Evolutionary conservation across 148 eudicot species (phyloP), one percentile per base, ranked within the genome.

Genomic region (Silene conica): DNA sequence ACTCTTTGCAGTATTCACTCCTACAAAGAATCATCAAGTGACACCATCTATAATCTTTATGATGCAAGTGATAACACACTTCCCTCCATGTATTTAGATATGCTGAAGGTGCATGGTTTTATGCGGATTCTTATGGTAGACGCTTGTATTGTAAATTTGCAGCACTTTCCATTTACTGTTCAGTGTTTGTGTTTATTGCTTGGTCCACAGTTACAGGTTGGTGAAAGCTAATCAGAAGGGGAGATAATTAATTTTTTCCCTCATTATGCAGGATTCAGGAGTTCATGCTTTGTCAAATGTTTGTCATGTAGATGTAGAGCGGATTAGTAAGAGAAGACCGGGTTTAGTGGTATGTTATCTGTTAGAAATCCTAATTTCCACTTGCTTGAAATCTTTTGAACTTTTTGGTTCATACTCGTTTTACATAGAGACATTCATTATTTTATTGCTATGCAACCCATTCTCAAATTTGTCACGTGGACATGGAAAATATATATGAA

Each of bases 201-300:
- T 23, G 14, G 13, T 69, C 18, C 64, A 68, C 58, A 13, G 11
- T 6, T 18, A 11, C 55, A 15, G 57, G 8, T 38, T 14, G 21
- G 16, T 7, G 54, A 28, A 38, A 67, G 55, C 54, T 2, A 3
- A 15, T 22, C 12, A 16, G 18, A 26, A 10, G 13, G 50, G n/a
- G 2, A 4, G 45, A 38, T 6, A 14, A 25, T 63, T 57, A 70
- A 34, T 57, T 21, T 48, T 26, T 34, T 12, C 57, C 48, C 52
- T 12, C 57, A 48, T 54, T 67, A 41, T 85, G 78, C 84, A 95
- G 99, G 99, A 95, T 87, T 83, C 97, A 25, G 99, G 99, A 60
- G 99, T 95, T 69, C 99, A 95, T 84, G 99, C 97, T 73, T 81
- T 92, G 60, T 90, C 99, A 74, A 95, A 95, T 87, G 97, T 92